Conservation (phyloP, 1,284 basidiomycete genomes). For the Kwoniella shivajii region DNA sequence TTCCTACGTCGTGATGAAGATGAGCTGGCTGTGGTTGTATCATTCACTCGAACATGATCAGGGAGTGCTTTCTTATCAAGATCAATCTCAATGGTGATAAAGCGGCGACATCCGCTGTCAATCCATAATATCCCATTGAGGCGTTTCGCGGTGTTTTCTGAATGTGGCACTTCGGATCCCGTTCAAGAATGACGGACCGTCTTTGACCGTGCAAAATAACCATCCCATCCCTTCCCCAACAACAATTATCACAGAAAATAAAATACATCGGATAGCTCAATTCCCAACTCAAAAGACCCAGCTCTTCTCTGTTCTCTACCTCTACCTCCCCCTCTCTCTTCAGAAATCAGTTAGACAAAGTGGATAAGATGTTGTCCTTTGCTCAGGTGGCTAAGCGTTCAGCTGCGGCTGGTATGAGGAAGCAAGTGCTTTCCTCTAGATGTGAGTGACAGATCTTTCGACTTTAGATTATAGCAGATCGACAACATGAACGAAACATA, state of each 20-base stretch:
- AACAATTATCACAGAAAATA: not conserved
- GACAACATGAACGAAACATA: not conserved
- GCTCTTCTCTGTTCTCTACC: not conserved
- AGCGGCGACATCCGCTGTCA: too few species aligned
- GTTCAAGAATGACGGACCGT: not conserved
- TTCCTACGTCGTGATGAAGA: too few species aligned
- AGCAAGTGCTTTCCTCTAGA: constrained; percentile 32
- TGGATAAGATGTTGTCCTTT: constrained; percentile 45
- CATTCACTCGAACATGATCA: too few species aligned
- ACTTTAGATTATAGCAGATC: not conserved
- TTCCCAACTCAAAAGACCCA: too few species aligned
- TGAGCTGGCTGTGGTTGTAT: too few species aligned
- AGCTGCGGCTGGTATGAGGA: constrained; percentile 30
- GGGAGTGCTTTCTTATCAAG: too few species aligned
- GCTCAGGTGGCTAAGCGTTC: constrained; percentile 47
- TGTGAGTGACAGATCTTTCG: constrained; percentile 25
- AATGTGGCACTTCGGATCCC: not conserved
- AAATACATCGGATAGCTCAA: not conserved
- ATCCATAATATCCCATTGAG: too few species aligned
- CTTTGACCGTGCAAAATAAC: too few species aligned
- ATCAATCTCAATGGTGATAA: too few species aligned
- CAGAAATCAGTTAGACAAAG: not conserved
- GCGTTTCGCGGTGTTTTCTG: not conserved
- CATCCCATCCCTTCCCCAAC: not conserved
- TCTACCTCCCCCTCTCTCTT: constrained; percentile 2